These are phyloP conservation scores for Puccinellia tenuiflora DNA, from an alignment of 176 grass and related monocot genomes.

Conservation along the genomic window DNA sequence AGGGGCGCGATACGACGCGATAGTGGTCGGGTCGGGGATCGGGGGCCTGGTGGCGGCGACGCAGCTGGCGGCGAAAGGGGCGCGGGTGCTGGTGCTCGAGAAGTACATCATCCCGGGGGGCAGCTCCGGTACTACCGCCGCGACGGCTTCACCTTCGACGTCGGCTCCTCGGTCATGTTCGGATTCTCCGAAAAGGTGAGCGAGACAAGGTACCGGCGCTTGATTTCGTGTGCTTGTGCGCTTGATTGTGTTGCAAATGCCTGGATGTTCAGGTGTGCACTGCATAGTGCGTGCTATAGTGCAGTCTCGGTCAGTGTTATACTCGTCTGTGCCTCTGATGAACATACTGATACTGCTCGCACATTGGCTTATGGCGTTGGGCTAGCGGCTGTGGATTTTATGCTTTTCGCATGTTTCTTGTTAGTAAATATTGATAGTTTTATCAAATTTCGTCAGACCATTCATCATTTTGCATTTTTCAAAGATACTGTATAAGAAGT, in stretches of 20 bases:
- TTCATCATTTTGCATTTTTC: background rate
- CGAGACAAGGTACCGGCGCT: background rate
- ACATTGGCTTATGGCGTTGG: background rate
- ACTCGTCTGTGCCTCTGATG: background rate
- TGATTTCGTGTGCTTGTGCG: background rate
- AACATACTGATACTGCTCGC: background rate
- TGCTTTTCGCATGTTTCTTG: background rate
- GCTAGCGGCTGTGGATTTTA: background rate
- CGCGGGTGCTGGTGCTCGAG: slow-evolving; percentile 83
- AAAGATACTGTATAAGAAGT: background rate
- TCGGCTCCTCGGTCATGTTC: slow-evolving; percentile 93
- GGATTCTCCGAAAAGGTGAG: slow-evolving; percentile 90
- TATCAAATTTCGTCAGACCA: background rate
- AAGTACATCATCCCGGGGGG: slow-evolving; percentile 91
- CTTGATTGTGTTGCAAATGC: background rate
- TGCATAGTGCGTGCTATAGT: background rate
- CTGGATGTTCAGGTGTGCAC: background rate
- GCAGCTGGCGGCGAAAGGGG: slow-evolving; percentile 77
- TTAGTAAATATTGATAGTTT: background rate
- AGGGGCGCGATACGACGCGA: slow-evolving; percentile 49
- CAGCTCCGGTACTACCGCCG: slow-evolving; percentile 81
- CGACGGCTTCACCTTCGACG: slow-evolving; percentile 86
- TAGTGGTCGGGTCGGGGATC: slow-evolving; percentile 84
- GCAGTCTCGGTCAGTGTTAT: background rate
- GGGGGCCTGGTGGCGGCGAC: slow-evolving; percentile 82